Base-by-base conservation (phyloP, 2,329 filamentous ascomycete species). In the Alternaria consortialis region DNA sequence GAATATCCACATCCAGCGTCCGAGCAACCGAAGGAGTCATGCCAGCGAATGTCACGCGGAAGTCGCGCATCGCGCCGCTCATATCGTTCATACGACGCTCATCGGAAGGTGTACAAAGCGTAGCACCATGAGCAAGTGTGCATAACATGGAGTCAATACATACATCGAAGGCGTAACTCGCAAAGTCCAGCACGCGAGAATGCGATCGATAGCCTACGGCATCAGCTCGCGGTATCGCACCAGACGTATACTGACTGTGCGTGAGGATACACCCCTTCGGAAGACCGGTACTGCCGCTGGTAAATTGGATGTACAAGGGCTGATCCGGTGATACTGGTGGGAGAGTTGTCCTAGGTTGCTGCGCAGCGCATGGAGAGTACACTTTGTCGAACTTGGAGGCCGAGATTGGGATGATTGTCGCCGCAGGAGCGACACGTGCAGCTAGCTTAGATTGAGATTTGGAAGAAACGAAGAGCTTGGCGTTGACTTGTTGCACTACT, bases 81-180 rank as follows among this genome's bases (percentile, higher is more conserved):
- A 84, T 76, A 60, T 84, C 81, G 56, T 83, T 83, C 61, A 84
- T 74, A 2, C 83, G 79, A 17, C 83, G 80, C 15, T 84, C 79
- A 40, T 85, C 83, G 15, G 80, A 76, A 7, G 74, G 75, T 4
- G 75, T 77, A 57, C 77, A 79, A 1, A 78, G 67, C 7, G 76
- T 78, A 5, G 66, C 76, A 1, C 77, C 77, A 29, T 72, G 64
- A 0, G 74, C 67, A 12, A 77, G 69, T 3, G 76, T 77, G 44
- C 70, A 76, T 2, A 79, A 66, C 71, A 78, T 79, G 0, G 74
- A 76, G 53, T 78, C 74, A 11, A 79, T 73, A 34, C 71, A 73
- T 2, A 77, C 74, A 57, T 79, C 77, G 47, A 79, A 79, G n/a
- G 74, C 75, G 46, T 79, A 77, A 53, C 74, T 75, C 5, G 76